Evolutionary conservation across 148 eudicot genomes (phyloP), one percentile per base, ranked within the genome.

Genomic region (Nepenthes mirabilis): DNA sequence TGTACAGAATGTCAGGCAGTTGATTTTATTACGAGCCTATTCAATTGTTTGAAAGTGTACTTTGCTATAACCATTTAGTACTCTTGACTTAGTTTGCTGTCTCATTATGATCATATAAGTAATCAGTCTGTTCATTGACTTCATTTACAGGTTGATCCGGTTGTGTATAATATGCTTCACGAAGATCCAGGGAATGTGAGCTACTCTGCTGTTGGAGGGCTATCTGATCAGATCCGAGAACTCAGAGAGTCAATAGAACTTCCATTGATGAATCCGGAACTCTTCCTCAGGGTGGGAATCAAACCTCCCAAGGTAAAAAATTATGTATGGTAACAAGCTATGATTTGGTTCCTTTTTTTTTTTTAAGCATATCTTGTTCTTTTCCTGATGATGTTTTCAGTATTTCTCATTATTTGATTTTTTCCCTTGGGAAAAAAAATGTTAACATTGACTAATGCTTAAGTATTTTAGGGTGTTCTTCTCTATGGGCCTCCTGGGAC

Each of bases 401-500:
- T 23, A 23, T 23, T 23, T 23, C 23, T 40, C 45, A 40, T 3
- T 40, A 40, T 40, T 3, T 40, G 45, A 40, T 40, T 40, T 40
- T 40, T 40, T 0, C 45, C 45, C 45, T 40, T 40, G 8, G 4
- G 45, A 40, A 3, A 40, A 8, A 45, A 11, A 45, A 45, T 23
- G 23, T 23, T 23, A 45, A 45, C 11, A 49, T 57, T 56, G 7
- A 55, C 36, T 33, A 23, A 34, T 2, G 35, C 36, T 33, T 2
- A 0, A 32, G 10, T 11, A 11, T 64, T 4, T 66, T 64, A 93
- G 99, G 97, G 99, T 75, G 98, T 91, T 75, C 99, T 93, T 73
- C 91, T 93, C 8, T 93, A 93, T 75, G 99, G 99, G 37, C 99
- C 99, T 62, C 99, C 97, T 67, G 99, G 99, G 50, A 93, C 99